Percentiles rank a stretch among this genome's conserved stretches.
Evolutionary conservation across 2,329 filamentous ascomycete genomes (phyloP).

Genomic region (Verticillium klebahnii): DNA sequence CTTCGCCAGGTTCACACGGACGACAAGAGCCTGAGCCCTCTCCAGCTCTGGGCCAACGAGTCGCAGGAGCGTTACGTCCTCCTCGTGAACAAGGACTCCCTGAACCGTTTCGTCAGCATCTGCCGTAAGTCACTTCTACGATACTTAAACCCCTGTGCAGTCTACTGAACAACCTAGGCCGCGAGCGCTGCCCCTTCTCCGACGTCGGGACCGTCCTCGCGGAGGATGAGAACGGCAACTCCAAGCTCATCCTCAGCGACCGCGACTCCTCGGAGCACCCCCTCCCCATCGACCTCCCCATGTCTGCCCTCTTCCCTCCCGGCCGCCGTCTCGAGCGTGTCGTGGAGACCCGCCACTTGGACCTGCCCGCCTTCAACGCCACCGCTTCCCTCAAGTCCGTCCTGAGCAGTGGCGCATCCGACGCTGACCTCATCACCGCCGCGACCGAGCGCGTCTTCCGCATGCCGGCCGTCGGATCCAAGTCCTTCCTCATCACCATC

Average conservation of each 20-base stretch:
- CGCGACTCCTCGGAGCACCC: constrained; percentile 70
- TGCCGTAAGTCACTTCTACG: constrained; percentile 40
- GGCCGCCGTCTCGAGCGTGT: constrained; percentile 74
- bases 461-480: constrained; percentile 89
- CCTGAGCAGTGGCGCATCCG: constrained; percentile 47
- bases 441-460: constrained; percentile 78
- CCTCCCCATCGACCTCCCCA: constrained; percentile 80
- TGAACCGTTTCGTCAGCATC: constrained; percentile 71
- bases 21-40: constrained; percentile 86
- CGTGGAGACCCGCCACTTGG: constrained; percentile 65
- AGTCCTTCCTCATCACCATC: constrained; percentile 96
- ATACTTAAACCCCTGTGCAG: background rate
- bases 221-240: constrained; percentile 55
- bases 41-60: constrained; percentile 98
- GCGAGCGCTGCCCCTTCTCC: constrained; percentile 90
- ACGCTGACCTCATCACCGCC: constrained; percentile 51
- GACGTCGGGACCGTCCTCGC: constrained; percentile 76
- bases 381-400: constrained; percentile 59
- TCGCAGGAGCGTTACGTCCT: constrained; percentile 95
- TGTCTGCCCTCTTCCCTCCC: constrained; percentile 84
- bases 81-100: constrained; percentile 72
- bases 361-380: constrained; percentile 69
- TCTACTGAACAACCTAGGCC: constrained; percentile 37
- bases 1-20: constrained; percentile 90
- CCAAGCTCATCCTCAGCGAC: constrained; percentile 76